Conservation (phyloP, 345 rosid genomes). For the Zanthoxylum bungeanum region DNA sequence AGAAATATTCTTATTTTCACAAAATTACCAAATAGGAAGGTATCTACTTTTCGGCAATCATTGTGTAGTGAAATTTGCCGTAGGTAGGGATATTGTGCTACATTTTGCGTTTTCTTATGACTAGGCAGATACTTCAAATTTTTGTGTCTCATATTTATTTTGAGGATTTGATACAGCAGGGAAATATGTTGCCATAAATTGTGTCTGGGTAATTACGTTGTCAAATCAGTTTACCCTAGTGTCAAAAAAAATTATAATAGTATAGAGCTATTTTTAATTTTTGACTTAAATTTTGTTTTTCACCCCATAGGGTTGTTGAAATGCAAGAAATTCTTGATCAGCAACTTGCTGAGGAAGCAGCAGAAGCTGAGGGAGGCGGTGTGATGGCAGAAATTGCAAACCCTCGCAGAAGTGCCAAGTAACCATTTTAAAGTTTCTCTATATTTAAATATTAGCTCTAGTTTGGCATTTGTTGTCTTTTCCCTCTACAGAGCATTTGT, state of each 20-base stretch:
- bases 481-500: background rate
- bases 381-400: conserved; percentile 89
- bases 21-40: background rate
- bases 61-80: background rate
- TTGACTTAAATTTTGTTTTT: background rate
- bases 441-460: background rate
- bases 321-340: conserved; percentile 99
- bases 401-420: conserved; percentile 91
- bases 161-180: background rate
- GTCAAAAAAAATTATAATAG: background rate
- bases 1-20: background rate
- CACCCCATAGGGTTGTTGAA: conserved; percentile 78
- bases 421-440: conserved; percentile 24
- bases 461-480: background rate
- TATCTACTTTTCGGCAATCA: background rate
- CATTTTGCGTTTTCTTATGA: background rate
- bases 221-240: background rate
- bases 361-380: conserved; percentile 98
- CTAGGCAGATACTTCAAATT: background rate
- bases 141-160: background rate
- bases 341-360: conserved; percentile 98
- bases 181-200: background rate
- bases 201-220: background rate
- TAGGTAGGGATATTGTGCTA: background rate
- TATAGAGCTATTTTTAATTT: background rate